Evolutionary conservation across 768 basidiomycete genomes (phyloP), one percentile per base, ranked within the genome.

Genomic region (Leccinum fibrillosum): DNA sequence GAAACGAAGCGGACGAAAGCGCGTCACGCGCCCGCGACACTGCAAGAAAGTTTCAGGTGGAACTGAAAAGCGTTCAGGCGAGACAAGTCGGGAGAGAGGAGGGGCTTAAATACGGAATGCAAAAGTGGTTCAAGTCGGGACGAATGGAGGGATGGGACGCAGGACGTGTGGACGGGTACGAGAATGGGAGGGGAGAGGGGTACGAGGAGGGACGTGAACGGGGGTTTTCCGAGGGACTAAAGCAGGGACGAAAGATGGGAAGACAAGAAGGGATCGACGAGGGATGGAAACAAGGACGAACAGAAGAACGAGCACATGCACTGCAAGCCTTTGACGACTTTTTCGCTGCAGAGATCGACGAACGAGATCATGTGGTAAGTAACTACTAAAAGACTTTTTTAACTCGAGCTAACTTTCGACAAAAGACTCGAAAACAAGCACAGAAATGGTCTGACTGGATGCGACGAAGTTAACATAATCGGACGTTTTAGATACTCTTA

Each of bases 291-390:
- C 60, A 74, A 63, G 79, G 79, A 62, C 71, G 76, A 59, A 74
- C 69, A 54, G 80, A 82, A 62, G 84, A 85, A 68, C 78, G 83
- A 30, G 70, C 72, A 48, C 78, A 77, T 60, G 85, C 84, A 1
- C 58, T 84, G 26, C 78, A 80, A 52, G 82, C 82, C 9, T 84
- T 88, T 71, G 83, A 87, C 67, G 75, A 75, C 39, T 82, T 85
- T 69, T 69, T 85, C 54, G 72, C 73, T 23, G 71, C 77, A 62
- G 80, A 85, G 58, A 69, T 74, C 60, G 74, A 73, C 59, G 65
- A 66, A 9, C 55, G 52, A 1, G 66, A 68, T 34, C 49, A 55
- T 9, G 59, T 54, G 59, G 71, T 72, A 26, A 70, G 71, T 72
- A 30, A 28, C 28, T 28, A 26, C 26, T 1, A 28, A 28, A 2